Conservation (phyloP, 441 rosid species). For the Biscutella auriculata region DNA sequence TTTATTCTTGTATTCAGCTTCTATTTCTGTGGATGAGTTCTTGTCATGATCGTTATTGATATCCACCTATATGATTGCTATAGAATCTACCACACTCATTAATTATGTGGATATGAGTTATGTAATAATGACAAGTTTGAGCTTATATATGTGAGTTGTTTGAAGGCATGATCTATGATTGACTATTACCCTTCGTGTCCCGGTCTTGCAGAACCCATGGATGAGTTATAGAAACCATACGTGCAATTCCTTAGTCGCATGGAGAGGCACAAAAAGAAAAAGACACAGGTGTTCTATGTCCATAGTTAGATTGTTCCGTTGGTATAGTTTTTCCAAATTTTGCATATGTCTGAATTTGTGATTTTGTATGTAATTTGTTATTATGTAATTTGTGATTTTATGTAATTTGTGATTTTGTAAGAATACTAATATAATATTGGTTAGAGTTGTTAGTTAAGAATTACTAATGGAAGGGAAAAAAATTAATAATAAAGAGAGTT, state of each 20-base stretch:
- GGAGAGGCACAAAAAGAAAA: constrained; percentile 57
- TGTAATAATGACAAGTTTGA: not conserved
- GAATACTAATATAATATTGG: no score
- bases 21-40: not conserved
- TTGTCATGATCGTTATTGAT: not conserved
- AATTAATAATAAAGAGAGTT: no score
- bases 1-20: not conserved
- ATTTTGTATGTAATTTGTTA: no score
- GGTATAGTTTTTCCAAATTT: constrained; percentile 6
- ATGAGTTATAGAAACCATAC: constrained; percentile 74
- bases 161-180: not conserved
- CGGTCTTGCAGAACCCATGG: constrained; percentile 84
- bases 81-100: not conserved
- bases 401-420: no score
- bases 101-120: not conserved
- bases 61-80: constrained; percentile 1
- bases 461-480: no score
- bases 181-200: constrained; percentile 5
- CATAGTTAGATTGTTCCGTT: constrained; percentile 10
- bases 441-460: no score
- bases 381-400: no score
- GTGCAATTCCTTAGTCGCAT: constrained; percentile 67
- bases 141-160: not conserved
- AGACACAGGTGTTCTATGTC: constrained; percentile 38
- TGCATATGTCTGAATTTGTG: constrained; percentile 16